Conservation (phyloP, 2,329 filamentous ascomycete genomes). For the Trichoderma atrobrunneum region DNA sequence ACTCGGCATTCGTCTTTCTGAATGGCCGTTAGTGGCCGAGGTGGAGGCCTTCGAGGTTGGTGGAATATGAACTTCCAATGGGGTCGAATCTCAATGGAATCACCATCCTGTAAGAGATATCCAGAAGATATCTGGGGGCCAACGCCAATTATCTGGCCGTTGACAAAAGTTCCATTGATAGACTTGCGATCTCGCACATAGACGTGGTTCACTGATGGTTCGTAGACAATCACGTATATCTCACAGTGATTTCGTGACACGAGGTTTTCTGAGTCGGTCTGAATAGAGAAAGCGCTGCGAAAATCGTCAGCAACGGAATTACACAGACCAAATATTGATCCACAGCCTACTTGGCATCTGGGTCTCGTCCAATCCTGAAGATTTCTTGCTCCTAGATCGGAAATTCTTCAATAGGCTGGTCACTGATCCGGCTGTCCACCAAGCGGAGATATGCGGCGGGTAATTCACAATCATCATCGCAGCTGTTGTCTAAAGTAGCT, state of each 20-base stretch:
- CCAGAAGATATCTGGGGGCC: slow-evolving; percentile 38
- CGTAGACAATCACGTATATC: slow-evolving; percentile 53
- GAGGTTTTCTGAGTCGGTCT: slow-evolving; percentile 33
- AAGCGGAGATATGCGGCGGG: slow-evolving; percentile 30
- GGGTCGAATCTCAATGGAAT: slow-evolving; percentile 44
- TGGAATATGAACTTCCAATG: slow-evolving; percentile 38
- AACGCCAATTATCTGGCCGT: slow-evolving; percentile 44
- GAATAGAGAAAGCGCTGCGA: slow-evolving; percentile 40
- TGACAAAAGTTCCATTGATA: slow-evolving; percentile 53
- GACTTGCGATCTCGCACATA: slow-evolving; percentile 58
- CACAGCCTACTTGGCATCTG: slow-evolving; percentile 33
- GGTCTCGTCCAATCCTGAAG: slow-evolving; percentile 37
- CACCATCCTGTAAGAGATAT: slow-evolving; percentile 50
- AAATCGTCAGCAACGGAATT: not conserved
- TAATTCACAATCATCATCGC: not conserved
- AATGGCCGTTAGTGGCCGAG: slow-evolving; percentile 28
- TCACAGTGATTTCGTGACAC: slow-evolving; percentile 56
- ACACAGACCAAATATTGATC: not conserved
- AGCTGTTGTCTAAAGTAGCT: not conserved
- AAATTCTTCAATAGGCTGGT: slow-evolving; percentile 27
- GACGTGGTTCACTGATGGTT: slow-evolving; percentile 42
- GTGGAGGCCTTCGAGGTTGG: slow-evolving; percentile 29
- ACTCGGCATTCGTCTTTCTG: slow-evolving; percentile 37
- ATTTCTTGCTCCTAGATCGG: slow-evolving; percentile 32
- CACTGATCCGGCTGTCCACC: slow-evolving; percentile 25